These are phyloP conservation scores for Tetrapisispora fleetii DNA, from an alignment of 805 yeast species.

Conservation along the genomic window DNA sequence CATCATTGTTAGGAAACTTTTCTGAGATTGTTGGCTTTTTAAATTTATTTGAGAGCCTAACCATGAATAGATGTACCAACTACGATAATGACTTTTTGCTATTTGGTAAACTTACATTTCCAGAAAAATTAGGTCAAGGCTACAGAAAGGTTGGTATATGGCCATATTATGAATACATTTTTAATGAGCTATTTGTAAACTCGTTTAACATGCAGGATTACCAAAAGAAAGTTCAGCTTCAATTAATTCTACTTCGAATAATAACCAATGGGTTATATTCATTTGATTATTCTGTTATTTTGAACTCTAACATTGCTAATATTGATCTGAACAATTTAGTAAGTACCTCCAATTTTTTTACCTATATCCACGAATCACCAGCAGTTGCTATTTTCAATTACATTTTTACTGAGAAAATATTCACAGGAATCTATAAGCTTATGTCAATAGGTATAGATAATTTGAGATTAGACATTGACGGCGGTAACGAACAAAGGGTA, in stretches of 20 bases:
- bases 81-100: slow-evolving; percentile 18
- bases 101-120: slow-evolving; percentile 45
- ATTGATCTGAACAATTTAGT: slow-evolving; percentile 42
- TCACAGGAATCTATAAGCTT: slow-evolving; percentile 45
- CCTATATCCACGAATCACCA: slow-evolving; percentile 57
- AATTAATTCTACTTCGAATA: slow-evolving; percentile 42
- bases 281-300: slow-evolving; percentile 43
- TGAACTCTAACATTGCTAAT: slow-evolving; percentile 43
- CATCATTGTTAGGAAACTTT: slow-evolving; percentile 38
- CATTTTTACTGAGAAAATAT: slow-evolving; percentile 50
- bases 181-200: slow-evolving; percentile 55
- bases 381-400: slow-evolving; percentile 54
- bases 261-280: slow-evolving; percentile 39
- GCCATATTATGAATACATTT: slow-evolving; percentile 68
- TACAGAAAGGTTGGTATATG: slow-evolving; percentile 61
- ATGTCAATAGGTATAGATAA: slow-evolving; percentile 52
- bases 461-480: slow-evolving; percentile 24
- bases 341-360: slow-evolving; percentile 34
- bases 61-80: slow-evolving; percentile 25
- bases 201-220: slow-evolving; percentile 29
- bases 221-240: slow-evolving; percentile 37
- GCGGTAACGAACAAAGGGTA: slow-evolving; percentile 21
- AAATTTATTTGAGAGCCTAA: slow-evolving; percentile 39
- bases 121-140: slow-evolving; percentile 49
- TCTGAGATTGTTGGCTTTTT: slow-evolving; percentile 55